Evolutionary conservation across 1,139 yeast species (phyloP), one percentile per base, ranked within the genome.

Genomic region (Scheffersomyces insectosa): DNA sequence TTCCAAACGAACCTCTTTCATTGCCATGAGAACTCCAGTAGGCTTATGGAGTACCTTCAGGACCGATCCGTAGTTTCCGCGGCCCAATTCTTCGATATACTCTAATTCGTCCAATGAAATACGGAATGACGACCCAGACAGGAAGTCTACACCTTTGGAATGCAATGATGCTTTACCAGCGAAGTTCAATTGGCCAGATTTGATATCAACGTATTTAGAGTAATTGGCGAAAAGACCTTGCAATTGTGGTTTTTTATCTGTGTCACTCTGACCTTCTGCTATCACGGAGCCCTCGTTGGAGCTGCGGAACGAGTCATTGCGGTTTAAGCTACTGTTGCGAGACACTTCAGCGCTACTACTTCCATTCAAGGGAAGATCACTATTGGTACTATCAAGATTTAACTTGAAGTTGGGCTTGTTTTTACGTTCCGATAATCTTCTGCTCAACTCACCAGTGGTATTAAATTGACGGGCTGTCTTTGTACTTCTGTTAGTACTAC

Each of bases 1-100:
- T 60, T 91, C 98, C 40, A 93, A 69, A 42, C 97, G 75, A 40
- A 93, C 97, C 64, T 93, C 97, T 65, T 93, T 93, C 96, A 93
- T 89, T 2, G 98, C 98, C 97, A 93, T 89, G 16, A 83, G 68
- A 20, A 90, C 88, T 20, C 90, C 88, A 0, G 97, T 90, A n/a
- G 98, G 97, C 59, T 85, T 88, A 65, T 93, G 97, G 40, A 88
- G 68, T 1, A 91, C 98, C 65, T 90, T 90, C 28, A 90, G 82
- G 13, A 93, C 99, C 1, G 95, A 88, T 42, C 98, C 99, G 62
- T 93, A 93, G 66, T 93, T 93, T 9, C 99, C 99, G 41, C 91
- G 80, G 2, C 99, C 99, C 39, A 93, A 70, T 64, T 91, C 98
- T 41, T 87, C 96, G 33, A 84, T 62, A 50, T 86, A 80, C 58